Base-by-base conservation (phyloP, 129 eudicot species). In the Tagetes erecta region DNA sequence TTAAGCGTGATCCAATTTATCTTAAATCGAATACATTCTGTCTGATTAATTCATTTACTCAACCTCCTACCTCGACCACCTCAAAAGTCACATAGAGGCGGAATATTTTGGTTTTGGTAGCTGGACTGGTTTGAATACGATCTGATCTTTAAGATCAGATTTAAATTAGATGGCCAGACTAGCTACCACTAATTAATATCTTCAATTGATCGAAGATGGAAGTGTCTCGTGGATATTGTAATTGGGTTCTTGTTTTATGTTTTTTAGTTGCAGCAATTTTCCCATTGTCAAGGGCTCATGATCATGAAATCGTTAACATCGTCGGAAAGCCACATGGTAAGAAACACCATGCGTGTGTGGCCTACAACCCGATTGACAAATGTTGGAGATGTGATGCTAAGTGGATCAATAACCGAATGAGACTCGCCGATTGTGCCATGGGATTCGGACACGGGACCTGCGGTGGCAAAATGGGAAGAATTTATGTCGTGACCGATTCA, bases 311-410 rank as follows among this genome's bases (percentile, higher is more conserved):
- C n/a, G 47, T 64, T 39, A 40, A 36, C 6, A 45, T n/a, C 65
- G 35, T 62, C 6, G 68, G 83, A 55, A 73, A 78, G 59, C 47
- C 55, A 9, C 73, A 50, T 3, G 80, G 44, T 46, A 66, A 68
- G 66, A 83, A 68, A 55, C 55, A 60, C 70, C 6, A 83, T 0
- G 8, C 34, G 2, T 89, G 96, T 75, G 38, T 27, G 35, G 89
- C 81, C 10, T 80, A 84, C 62, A 89, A 89, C 86, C 76, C 87
- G 0, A 89, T 89, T 10, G 96, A 89, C 83, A 47, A 50, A 64
- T 89, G 92, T 45, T 89, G 96, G 92, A 74, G 96, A 70, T 89
- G 96, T 69, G 68, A 81, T 2, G 44, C 67, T 9, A 38, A 86
- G 12, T 89, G 96, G 96, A 84, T 78, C 12, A 33, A 67, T 0